A percentile compares a stretch with the other conserved stretches of the same genome.
phyloP scores from a whole-genome alignment of 768 basidiomycete genomes.

The Phanerodontia chrysosporium region DNA sequence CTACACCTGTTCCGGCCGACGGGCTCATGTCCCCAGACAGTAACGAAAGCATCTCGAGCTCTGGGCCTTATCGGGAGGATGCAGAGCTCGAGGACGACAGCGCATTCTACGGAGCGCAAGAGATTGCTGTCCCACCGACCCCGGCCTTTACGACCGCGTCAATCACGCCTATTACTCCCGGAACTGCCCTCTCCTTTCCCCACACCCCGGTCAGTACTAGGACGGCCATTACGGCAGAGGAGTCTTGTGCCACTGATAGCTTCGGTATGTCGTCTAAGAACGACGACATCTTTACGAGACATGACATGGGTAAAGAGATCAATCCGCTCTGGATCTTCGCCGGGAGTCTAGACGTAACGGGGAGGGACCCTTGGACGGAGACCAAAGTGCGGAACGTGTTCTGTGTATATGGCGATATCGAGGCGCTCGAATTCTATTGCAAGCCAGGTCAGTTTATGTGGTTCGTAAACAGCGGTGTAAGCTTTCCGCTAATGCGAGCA shows the following conservation, averaged over 20 bases:
- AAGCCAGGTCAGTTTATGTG: conserved; percentile 47
- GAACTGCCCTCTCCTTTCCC: conserved; percentile 40
- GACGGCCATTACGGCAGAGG: neutral
- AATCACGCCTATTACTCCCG: conserved; percentile 13
- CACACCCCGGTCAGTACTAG: conserved; percentile 30
- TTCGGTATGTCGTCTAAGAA: neutral
- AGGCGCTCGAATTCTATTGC: conserved; percentile 55
- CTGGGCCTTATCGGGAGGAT: neutral
- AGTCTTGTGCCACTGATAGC: neutral
- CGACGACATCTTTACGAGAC: neutral
- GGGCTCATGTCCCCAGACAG: neutral
- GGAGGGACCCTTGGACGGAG: conserved; percentile 67
- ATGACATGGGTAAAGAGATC: conserved; percentile 30
- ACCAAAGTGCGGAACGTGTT: conserved; percentile 56
- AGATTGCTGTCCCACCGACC: conserved; percentile 9
- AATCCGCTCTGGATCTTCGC: conserved; percentile 75
- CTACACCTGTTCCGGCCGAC: conserved; percentile 8
- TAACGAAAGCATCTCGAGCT: neutral
- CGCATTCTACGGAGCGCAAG: neutral
- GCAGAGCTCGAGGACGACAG: neutral
- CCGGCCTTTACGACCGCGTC: conserved; percentile 11
- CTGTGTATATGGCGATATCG: conserved; percentile 58
- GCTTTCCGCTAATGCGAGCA: neutral
- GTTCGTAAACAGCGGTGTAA: neutral
- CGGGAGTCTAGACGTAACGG: conserved; percentile 66